Evolutionary conservation across 2,329 filamentous ascomycete species (phyloP).

Genomic region (Cercospora janseana): DNA sequence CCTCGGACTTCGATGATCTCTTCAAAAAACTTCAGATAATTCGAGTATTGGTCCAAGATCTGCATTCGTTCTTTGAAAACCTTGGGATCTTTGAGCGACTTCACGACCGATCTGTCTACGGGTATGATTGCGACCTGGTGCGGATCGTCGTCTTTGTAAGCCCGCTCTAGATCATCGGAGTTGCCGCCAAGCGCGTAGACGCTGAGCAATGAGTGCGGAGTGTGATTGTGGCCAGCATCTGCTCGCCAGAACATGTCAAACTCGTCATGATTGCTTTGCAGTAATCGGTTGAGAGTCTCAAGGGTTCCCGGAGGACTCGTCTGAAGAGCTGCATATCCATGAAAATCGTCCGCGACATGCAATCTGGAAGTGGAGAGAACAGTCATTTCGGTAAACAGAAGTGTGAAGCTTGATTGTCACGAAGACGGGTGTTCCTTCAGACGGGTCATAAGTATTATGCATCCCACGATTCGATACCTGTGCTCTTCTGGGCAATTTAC

Average conservation of each 20-base stretch:
- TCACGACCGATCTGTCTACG: background rate
- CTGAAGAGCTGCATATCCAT: background rate
- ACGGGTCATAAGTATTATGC: no score
- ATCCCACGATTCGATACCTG: no score
- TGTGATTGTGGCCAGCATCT: constrained; percentile 1
- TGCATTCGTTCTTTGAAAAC: background rate
- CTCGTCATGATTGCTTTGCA: constrained; percentile 1
- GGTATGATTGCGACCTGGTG: background rate
- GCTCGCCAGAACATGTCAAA: constrained; percentile 3
- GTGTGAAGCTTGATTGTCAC: no score
- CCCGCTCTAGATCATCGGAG: background rate
- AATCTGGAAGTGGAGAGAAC: background rate
- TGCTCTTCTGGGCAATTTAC: no score
- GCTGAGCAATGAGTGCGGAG: background rate
- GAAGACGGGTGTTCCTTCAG: no score
- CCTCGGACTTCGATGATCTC: constrained; percentile 63
- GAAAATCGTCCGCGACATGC: background rate
- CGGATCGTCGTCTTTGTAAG: background rate
- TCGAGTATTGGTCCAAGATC: constrained; percentile 54
- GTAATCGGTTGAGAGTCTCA: constrained; percentile 2
- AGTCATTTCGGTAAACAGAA: background rate
- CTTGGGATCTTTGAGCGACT: background rate
- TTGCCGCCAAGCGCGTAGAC: background rate
- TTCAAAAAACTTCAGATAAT: constrained; percentile 75
- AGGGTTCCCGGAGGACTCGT: background rate